These are phyloP conservation scores for Candida schatavii DNA, from an alignment of 805 yeast genomes.

Conservation along the genomic window DNA sequence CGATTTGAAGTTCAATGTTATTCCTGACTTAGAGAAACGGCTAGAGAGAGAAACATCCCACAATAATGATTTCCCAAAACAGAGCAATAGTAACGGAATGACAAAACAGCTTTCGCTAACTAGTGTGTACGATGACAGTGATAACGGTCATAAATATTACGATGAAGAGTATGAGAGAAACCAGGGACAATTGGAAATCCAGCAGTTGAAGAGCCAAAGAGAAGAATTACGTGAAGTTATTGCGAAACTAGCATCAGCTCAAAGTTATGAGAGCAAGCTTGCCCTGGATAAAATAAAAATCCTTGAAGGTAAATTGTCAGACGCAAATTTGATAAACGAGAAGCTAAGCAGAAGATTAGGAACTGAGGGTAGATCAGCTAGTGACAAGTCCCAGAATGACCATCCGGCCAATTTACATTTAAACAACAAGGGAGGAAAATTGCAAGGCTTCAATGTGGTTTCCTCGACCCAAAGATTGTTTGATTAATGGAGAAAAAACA, in stretches of 20 bases:
- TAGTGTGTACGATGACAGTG: not conserved
- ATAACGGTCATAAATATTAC: constrained; percentile 1
- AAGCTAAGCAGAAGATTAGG: constrained; percentile 17
- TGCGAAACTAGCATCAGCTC: constrained; percentile 34
- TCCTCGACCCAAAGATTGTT: constrained; percentile 27
- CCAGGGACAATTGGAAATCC: constrained; percentile 14
- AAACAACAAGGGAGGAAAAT: constrained; percentile 29
- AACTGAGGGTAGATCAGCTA: not conserved
- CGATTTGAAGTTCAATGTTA: constrained; percentile 37
- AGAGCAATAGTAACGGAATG: not conserved
- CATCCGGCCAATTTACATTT: constrained; percentile 1
- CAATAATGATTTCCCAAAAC: not conserved
- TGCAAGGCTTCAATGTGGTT: constrained; percentile 39
- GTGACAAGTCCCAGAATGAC: constrained; percentile 1
- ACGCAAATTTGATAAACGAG: constrained; percentile 31
- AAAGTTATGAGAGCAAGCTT: constrained; percentile 31
- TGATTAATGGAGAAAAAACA: constrained; percentile 10
- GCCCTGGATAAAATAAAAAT: constrained; percentile 34
- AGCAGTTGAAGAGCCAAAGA: constrained; percentile 27
- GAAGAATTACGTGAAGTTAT: constrained; percentile 42
- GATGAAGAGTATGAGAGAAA: constrained; percentile 13
- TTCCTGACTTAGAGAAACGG: constrained; percentile 48
- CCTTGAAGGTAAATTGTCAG: constrained; percentile 28
- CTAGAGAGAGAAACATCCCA: constrained; percentile 10
- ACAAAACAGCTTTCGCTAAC: not conserved